Base-by-base conservation (phyloP, 352 stramenopile species). In the Globisporangium orthogonon region DNA sequence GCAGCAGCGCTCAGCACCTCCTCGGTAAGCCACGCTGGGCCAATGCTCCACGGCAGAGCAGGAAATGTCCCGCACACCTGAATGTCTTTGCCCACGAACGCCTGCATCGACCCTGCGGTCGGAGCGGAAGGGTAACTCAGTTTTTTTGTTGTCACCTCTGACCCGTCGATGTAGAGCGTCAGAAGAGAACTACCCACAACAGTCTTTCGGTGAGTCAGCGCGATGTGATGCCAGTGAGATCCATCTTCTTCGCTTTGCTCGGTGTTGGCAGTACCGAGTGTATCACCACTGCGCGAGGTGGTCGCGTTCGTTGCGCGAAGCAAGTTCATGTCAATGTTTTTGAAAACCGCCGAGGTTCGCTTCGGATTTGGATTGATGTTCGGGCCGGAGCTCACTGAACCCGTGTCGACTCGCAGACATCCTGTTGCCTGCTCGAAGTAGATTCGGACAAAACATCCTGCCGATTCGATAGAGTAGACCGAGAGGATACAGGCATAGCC, bases 341-440 rank as follows among this genome's bases (percentile, higher is more conserved):
- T 86, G 56, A 91, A 90, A 3, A 78, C 55, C 5, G 73, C 70
- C 7, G 76, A 76, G 9, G 65, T 87, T 15, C 73, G 68, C 49
- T 83, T 89, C 5, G 69, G 41, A 33, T 65, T 77, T 10, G 75
- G 60, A 46, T 89, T 86, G 23, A 89, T 79, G 46, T 70, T 86
- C 23, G 77, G 68, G 1, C 71, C 79, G 29, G 72, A 62, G n/a
- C 49, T 80, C 15, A 74, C 63, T 2, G 70, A 69, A 1, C 77
- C 78, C 4, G 78, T 89, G 49, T 93, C 78, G 17, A 93, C 69
- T 1, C 79, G 77, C 48, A 93, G 66, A 41, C 70, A 78, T 0
- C 76, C 79, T n/a, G 67, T 86, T 2, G 59, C 62, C 37, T 81
- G 71, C 35, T 93, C 83, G 61, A 93, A 93, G 60, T 86, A 93